These are phyloP conservation scores for Simplicillium aogashimaense DNA, from an alignment of 2,329 filamentous ascomycete species.

Conservation along the genomic window DNA sequence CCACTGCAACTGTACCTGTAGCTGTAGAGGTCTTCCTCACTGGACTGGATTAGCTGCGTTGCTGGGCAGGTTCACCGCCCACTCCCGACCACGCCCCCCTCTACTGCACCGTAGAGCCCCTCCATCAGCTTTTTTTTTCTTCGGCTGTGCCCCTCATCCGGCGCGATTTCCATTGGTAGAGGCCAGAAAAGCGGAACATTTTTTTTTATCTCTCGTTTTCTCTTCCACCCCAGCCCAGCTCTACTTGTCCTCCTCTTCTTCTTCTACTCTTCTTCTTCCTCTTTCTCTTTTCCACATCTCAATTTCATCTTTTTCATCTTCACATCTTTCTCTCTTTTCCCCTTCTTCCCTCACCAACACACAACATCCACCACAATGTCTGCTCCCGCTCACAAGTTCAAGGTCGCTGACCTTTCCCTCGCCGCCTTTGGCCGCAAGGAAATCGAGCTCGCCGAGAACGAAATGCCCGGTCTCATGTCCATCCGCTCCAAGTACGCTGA, in stretches of 20 bases:
- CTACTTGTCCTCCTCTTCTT: slow-evolving; percentile 11
- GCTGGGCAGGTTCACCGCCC: too few species aligned
- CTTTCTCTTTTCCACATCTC: slow-evolving; percentile 11
- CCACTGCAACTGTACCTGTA: too few species aligned
- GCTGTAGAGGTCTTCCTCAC: too few species aligned
- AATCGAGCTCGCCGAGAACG: slow-evolving; percentile 93
- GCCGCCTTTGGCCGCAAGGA: slow-evolving; percentile 98
- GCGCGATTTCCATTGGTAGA: slow-evolving; percentile 1
- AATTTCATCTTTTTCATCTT: slow-evolving; percentile 14
- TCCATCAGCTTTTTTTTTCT: slow-evolving; percentile 2
- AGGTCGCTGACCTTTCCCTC: slow-evolving; percentile 96
- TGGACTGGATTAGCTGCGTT: too few species aligned
- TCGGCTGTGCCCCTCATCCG: slow-evolving; percentile 5
- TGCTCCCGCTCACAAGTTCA: slow-evolving; percentile 87
- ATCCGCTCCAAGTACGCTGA: slow-evolving; percentile 83
- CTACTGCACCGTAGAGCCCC: too few species aligned
- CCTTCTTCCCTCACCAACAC: slow-evolving; percentile 9
- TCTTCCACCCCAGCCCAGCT: slow-evolving; percentile 11
- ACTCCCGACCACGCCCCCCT: too few species aligned
- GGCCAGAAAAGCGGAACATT: slow-evolving; percentile 2
- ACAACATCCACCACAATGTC: slow-evolving; percentile 36
- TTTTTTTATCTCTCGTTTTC: slow-evolving; percentile 18
- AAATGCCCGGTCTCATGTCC: slow-evolving; percentile 97
- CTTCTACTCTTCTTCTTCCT: slow-evolving; percentile 13
- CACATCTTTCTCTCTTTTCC: slow-evolving; percentile 11